phyloP scores from a whole-genome alignment of 306 rosid species.

The Cicer chorassanicum region DNA sequence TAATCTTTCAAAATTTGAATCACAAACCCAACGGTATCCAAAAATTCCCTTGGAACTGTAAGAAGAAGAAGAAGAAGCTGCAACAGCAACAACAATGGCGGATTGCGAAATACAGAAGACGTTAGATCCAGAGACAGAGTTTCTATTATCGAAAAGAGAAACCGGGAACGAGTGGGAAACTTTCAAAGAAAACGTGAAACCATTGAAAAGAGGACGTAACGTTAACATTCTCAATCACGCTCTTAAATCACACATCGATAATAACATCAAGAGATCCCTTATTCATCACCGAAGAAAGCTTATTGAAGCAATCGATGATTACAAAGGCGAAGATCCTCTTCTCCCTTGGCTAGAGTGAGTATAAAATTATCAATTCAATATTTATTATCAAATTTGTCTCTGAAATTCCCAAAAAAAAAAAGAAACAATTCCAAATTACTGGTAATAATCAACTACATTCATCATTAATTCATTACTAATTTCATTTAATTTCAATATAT shows the following conservation, averaged over 20 bases:
- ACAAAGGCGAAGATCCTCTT: slow-evolving; percentile 86
- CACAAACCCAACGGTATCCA: slow-evolving; percentile 1
- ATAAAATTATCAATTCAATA: neutral
- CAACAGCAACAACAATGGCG: slow-evolving; percentile 42
- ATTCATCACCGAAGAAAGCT: slow-evolving; percentile 65
- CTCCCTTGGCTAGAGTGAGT: slow-evolving; percentile 91
- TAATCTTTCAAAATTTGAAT: slow-evolving; percentile 39
- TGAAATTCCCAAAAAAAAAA: too few relatives aligned
- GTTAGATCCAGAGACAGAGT: slow-evolving; percentile 82
- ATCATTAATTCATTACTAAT: neutral
- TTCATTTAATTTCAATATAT: neutral
- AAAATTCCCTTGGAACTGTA: neutral
- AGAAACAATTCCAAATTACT: too few relatives aligned
- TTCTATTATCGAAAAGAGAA: slow-evolving; percentile 63
- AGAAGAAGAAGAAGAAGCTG: slow-evolving; percentile 25
- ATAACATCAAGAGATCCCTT: slow-evolving; percentile 67
- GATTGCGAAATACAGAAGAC: slow-evolving; percentile 29
- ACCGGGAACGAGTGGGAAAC: slow-evolving; percentile 89
- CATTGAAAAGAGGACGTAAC: slow-evolving; percentile 91
- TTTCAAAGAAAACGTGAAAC: slow-evolving; percentile 92
- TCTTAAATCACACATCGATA: slow-evolving; percentile 64
- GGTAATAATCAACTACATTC: too few relatives aligned
- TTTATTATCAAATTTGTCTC: neutral
- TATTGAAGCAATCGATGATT: slow-evolving; percentile 73
- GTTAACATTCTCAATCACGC: slow-evolving; percentile 67